Conservation (phyloP, 2,329 filamentous ascomycete species). For the Tolypocladium album region DNA sequence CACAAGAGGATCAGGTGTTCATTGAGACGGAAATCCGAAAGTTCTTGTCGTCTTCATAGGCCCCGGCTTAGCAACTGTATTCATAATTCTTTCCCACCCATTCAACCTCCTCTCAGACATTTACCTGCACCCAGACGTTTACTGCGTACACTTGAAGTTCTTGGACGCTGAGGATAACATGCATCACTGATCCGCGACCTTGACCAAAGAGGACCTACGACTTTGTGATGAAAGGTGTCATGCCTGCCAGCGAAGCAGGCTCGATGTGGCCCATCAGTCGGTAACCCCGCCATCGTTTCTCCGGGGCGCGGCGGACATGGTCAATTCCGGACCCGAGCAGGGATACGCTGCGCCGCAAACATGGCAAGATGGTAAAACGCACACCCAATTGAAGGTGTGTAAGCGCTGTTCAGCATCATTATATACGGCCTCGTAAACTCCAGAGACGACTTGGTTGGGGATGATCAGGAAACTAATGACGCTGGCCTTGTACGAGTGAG, state of each 20-base stretch:
- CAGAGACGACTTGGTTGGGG: constrained; percentile 36
- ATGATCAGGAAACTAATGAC: constrained; percentile 44
- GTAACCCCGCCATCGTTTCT: constrained; percentile 23
- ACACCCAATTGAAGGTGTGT: constrained; percentile 41
- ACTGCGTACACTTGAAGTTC: too few species aligned
- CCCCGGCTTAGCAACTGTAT: too few species aligned
- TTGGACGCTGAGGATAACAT: too few species aligned
- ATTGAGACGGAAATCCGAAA: background rate
- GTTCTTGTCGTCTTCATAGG: background rate
- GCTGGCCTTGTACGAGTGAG: constrained; percentile 30
- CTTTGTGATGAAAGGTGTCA: too few species aligned
- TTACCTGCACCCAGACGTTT: too few species aligned
- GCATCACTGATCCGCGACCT: too few species aligned
- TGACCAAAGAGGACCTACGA: too few species aligned
- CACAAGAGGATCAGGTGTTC: background rate
- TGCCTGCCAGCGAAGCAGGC: too few species aligned
- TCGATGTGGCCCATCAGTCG: too few species aligned
- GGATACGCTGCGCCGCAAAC: constrained; percentile 39
- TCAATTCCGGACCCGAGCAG: constrained; percentile 48
- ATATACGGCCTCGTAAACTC: constrained; percentile 34
- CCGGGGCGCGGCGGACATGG: constrained; percentile 47
- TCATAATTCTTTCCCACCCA: too few species aligned
- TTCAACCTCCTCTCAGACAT: too few species aligned
- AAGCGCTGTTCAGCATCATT: constrained; percentile 41
- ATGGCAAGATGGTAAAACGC: constrained; percentile 52